Base-by-base conservation (phyloP, 1,284 basidiomycete genomes). In the Pisolithus thermaeus region DNA sequence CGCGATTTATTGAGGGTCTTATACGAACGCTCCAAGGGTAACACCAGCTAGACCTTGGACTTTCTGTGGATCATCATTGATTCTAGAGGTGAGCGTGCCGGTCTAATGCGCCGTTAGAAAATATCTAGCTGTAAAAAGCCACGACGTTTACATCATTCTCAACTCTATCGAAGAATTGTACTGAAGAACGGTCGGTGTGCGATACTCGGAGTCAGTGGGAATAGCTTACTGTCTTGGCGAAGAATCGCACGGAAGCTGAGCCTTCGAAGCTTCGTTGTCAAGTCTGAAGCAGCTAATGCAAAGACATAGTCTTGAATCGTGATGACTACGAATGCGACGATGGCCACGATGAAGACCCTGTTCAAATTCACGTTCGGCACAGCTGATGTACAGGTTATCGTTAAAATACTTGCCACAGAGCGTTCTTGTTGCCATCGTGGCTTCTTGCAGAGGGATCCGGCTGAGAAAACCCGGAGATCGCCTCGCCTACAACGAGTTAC, bases 21-120 rank as follows among this genome's bases (percentile, higher is more conserved):
- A 8, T n/a, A 73, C 78, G 65, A 59, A 83, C 75, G 84, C 78
- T 65, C 89, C 90, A 27, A 97, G 78, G 3, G 94, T 97, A 54
- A 91, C 76, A 53, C 95, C 95, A 47, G 92, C 91, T 38, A 97
- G 75, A 56, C 93, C 92, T 56, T 87, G 90, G 58, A 97, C 81
- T 67, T 96, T 97, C 62, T 96, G 91, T 20, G 96, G 90, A 62
- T 92, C 89, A 54, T 95, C 92, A 52, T 90, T 87, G 40, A 99
- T 73, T 48, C 77, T 78, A 2, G 88, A 80, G 3, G 92, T 95
- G 49, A 98, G 75, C 50, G 82, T 75, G 56, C 96, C 97, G 28
- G 90, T 89, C 78, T 82, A 58, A 16, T 46, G 39, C 47, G n/a
- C 52, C 14, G 25, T 30, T 38, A 35, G 18, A 46, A 35, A 48